These are phyloP conservation scores for Salix suchowensis DNA, from an alignment of 345 rosid species.

Conservation along the genomic window DNA sequence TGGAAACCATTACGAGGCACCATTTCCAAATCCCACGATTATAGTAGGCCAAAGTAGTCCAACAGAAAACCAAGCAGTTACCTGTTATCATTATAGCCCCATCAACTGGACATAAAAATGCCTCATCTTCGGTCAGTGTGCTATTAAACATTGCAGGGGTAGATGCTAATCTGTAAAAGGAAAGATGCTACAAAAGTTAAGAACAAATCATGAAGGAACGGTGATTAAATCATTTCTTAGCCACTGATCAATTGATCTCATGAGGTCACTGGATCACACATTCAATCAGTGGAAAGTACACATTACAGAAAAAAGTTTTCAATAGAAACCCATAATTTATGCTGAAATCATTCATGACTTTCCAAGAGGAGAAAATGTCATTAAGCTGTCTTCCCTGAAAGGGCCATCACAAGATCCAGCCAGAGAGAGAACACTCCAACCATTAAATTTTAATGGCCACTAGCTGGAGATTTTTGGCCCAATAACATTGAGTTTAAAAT, in stretches of 20 bases:
- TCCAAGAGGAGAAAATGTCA: neutral
- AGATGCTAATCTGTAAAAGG: slow-evolving; percentile 68
- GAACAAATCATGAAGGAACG: neutral
- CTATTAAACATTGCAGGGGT: slow-evolving; percentile 99
- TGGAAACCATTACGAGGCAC: neutral
- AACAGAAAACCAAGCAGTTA: slow-evolving; percentile 16
- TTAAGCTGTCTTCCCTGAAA: neutral
- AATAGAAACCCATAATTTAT: neutral
- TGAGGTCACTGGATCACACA: neutral
- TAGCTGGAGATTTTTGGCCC: neutral
- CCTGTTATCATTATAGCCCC: slow-evolving; percentile 99
- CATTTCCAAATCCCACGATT: neutral
- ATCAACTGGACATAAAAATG: slow-evolving; percentile 78
- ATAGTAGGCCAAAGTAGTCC: neutral
- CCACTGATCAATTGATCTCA: neutral
- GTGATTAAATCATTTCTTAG: neutral
- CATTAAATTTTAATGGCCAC: neutral
- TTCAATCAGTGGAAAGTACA: neutral
- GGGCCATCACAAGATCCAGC: neutral
- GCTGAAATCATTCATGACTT: neutral
- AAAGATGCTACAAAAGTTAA: neutral
- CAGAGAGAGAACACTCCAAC: neutral
- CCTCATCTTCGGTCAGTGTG: slow-evolving; percentile 66
- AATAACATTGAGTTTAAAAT: neutral
- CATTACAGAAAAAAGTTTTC: neutral